A percentile compares a stretch with the other conserved stretches of the same genome.
Evolutionary conservation across 2,329 filamentous ascomycete species (phyloP).

Genomic region (Beauveria sp.): DNA sequence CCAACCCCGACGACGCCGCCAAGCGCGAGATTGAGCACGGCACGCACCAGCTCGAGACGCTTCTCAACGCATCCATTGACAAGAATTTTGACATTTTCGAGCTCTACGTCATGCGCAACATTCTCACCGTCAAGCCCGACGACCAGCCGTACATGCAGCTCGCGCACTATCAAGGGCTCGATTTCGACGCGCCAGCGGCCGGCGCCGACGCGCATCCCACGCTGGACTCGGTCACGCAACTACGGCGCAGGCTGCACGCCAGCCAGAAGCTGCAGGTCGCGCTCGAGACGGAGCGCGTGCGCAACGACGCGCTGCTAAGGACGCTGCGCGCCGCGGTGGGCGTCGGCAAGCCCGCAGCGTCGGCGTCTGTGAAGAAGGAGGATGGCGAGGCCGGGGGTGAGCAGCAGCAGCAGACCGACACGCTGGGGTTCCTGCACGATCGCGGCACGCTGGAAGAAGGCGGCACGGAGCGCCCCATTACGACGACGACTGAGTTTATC

Average conservation of each 20-base stretch:
- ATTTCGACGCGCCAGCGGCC: constrained; percentile 27
- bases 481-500: constrained; percentile 69
- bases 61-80: constrained; percentile 73
- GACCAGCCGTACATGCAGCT: constrained; percentile 74
- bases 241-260: constrained; percentile 68
- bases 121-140: constrained; percentile 59
- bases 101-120: constrained; percentile 84
- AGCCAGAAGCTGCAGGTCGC: constrained; percentile 67
- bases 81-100: constrained; percentile 81
- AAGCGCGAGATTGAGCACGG: constrained; percentile 77
- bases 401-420: constrained; percentile 10
- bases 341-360: constrained; percentile 16
- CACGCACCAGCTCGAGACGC: constrained; percentile 74
- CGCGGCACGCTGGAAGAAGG: constrained; percentile 43
- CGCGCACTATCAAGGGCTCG: constrained; percentile 71
- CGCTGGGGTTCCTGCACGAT: constrained; percentile 52
- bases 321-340: constrained; percentile 47
- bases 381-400: background rate
- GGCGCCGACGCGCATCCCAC: constrained; percentile 36
- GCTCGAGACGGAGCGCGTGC: constrained; percentile 60
- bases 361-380: constrained; percentile 6
- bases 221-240: constrained; percentile 59
- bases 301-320: constrained; percentile 63
- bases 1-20: constrained; percentile 32
- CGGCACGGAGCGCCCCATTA: constrained; percentile 48